Conservation (phyloP, 164 flowering plant species). For the Nymphaea colorata region DNA sequence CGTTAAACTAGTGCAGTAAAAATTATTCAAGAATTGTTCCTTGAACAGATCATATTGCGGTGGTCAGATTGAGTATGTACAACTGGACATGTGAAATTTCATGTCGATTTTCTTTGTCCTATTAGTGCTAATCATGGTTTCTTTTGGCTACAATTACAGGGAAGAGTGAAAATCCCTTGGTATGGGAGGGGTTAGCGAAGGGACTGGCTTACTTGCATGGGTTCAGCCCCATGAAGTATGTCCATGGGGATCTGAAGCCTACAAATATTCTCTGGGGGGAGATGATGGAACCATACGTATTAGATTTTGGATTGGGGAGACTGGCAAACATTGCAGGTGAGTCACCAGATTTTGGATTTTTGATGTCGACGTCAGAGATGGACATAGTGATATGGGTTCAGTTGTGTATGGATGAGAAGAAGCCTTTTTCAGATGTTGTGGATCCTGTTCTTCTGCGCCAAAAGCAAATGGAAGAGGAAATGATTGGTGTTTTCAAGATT, state of each 20-base stretch:
- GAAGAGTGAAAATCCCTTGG: slow-evolving; percentile 57
- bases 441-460: slow-evolving; percentile 62
- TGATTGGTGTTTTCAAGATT: slow-evolving; percentile 62
- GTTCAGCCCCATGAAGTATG: slow-evolving; percentile 90
- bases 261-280: slow-evolving; percentile 62
- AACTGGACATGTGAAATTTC: too few relatives aligned
- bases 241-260: slow-evolving; percentile 92
- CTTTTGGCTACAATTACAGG: slow-evolving; percentile 29
- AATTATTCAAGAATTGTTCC: too few relatives aligned
- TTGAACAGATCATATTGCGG: too few relatives aligned
- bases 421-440: slow-evolving; percentile 61
- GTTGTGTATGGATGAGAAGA: slow-evolving; percentile 82
- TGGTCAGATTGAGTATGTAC: too few relatives aligned
- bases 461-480: slow-evolving; percentile 63
- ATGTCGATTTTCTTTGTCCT: too few relatives aligned
- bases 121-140: too few relatives aligned
- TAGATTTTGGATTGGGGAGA: slow-evolving; percentile 93
- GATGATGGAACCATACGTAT: slow-evolving; percentile 66
- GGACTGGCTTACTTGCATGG: slow-evolving; percentile 84
- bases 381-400: slow-evolving; percentile 83
- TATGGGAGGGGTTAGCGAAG: slow-evolving; percentile 80
- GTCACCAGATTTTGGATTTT: slow-evolving; percentile 41
- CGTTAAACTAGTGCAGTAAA: too few relatives aligned
- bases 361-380: slow-evolving; percentile 56
- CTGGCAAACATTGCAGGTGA: slow-evolving; percentile 81